Conservation (phyloP, 805 yeast genomes). For the Candida andamanensis region DNA sequence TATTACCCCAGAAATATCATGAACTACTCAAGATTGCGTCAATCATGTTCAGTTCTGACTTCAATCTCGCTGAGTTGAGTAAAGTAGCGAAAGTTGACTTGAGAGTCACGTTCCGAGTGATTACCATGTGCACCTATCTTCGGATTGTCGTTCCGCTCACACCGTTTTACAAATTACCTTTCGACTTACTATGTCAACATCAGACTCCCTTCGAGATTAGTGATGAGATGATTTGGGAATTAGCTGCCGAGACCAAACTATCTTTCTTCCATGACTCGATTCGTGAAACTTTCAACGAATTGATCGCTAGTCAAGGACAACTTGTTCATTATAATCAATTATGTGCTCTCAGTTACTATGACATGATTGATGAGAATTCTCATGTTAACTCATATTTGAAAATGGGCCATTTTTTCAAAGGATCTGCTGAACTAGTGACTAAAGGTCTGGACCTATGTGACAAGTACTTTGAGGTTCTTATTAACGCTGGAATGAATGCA, state of each 20-base stretch:
- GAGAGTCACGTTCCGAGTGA: constrained; percentile 22
- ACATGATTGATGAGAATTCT: too few species aligned
- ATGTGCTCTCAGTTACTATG: not conserved
- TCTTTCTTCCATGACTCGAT: constrained; percentile 39
- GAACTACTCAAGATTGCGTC: constrained; percentile 36
- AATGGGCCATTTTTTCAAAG: constrained; percentile 29
- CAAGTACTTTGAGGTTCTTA: constrained; percentile 34
- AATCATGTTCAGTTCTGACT: constrained; percentile 32
- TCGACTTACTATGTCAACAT: constrained; percentile 27
- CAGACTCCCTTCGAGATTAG: constrained; percentile 24
- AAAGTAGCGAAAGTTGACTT: constrained; percentile 32
- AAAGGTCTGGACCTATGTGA: constrained; percentile 31
- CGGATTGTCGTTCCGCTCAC: constrained; percentile 34
- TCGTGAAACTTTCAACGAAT: constrained; percentile 13
- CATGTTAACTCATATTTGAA: too few species aligned
- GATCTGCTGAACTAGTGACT: constrained; percentile 28
- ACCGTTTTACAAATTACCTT: constrained; percentile 44
- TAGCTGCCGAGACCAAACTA: constrained; percentile 33
- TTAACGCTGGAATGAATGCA: constrained; percentile 42
- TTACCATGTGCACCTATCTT: constrained; percentile 28
- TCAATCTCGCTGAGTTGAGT: constrained; percentile 34
- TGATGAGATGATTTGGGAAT: constrained; percentile 24
- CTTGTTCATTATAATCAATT: not conserved
- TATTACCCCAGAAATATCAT: constrained; percentile 14
- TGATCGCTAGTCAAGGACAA: not conserved